Evolutionary conservation across 306 rosid genomes (phyloP), one percentile per base, ranked within the genome.

Genomic region (Mimosa pudica): DNA sequence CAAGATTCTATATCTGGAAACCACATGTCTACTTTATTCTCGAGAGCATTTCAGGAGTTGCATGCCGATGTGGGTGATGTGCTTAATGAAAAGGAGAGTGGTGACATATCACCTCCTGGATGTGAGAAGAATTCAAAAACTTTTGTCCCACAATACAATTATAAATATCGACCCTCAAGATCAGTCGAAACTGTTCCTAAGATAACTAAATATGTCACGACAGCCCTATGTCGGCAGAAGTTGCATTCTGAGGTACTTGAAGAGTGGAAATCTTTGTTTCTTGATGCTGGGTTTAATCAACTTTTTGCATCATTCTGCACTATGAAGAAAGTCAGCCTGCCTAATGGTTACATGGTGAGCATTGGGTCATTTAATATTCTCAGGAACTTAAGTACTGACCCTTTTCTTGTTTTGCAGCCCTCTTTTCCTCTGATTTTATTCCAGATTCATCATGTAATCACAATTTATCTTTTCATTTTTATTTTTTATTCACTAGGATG

Each of bases 151-250:
- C 81, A 74, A 18, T 20, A 7, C 71, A 80, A 32, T 55, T 84
- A 82, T 45, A 92, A 89, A 82, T 83, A 86, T 68, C 90, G 86
- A 70, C 89, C 91, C 70, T 91, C 91, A 58, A 86, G 83, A 74
- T 86, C 71, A 14, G 78, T 82, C 71, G 89, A 86, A 80, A 72
- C 84, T 72, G 79, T 75, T 80, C 96, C 97, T 49, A 91, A 89
- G 93, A 93, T 93, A 65, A 88, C 88, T 76, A 85, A 84, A 65
- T 95, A 90, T 84, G 87, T 90, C 85, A 86, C 94, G 18, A 80
- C 80, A 80, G 98, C 98, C 61, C 78, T 89, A 74, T 90, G 90
- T 87, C 88, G 99, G 58, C 97, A 91, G 83, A 93, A 87, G 84
- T 84, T 95, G 85, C 97, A 91, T 67, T 91, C 85, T 72, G 86